Evolutionary conservation across 176 grass and related monocot species (phyloP).

Genomic region (Phoenix roebelenii): DNA sequence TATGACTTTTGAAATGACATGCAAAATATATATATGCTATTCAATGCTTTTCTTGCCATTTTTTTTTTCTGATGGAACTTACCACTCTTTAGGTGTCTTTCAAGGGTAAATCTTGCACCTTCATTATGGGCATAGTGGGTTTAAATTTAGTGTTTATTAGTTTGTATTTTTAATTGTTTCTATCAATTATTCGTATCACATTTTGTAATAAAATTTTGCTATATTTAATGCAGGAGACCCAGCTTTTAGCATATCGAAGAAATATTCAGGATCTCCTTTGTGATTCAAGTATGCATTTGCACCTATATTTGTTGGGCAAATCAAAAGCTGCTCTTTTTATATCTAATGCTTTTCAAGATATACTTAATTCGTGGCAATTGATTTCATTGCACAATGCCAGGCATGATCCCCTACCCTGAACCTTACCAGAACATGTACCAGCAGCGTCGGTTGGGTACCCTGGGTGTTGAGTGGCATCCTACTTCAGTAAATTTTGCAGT

Average conservation of each 20-base stretch:
- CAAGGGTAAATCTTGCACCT: no score
- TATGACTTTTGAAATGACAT: no score
- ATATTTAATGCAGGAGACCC: conserved; percentile 57
- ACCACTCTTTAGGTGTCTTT: no score
- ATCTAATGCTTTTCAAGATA: no score
- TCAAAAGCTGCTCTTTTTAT: no score
- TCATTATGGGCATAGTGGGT: no score
- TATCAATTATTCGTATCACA: not conserved
- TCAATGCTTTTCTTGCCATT: no score
- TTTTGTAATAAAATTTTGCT: not conserved
- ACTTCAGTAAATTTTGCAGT: conserved; percentile 72
- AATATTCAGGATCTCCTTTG: conserved; percentile 95
- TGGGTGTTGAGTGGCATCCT: conserved; percentile 86
- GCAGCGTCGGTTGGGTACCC: conserved; percentile 64
- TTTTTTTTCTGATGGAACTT: no score
- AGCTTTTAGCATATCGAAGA: conserved; percentile 79
- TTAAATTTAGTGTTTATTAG: no score
- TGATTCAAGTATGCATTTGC: conserved; percentile 47
- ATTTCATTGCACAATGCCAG: conserved; percentile 20
- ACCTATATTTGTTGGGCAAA: no score
- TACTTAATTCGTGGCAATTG: no score
- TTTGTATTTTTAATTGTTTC: conserved; percentile 3
- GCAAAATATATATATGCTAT: no score
- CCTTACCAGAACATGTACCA: conserved; percentile 94
- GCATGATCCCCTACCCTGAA: conserved; percentile 93